Conservation (phyloP, 2,329 filamentous ascomycete species). For the Didymella keratinophila region DNA sequence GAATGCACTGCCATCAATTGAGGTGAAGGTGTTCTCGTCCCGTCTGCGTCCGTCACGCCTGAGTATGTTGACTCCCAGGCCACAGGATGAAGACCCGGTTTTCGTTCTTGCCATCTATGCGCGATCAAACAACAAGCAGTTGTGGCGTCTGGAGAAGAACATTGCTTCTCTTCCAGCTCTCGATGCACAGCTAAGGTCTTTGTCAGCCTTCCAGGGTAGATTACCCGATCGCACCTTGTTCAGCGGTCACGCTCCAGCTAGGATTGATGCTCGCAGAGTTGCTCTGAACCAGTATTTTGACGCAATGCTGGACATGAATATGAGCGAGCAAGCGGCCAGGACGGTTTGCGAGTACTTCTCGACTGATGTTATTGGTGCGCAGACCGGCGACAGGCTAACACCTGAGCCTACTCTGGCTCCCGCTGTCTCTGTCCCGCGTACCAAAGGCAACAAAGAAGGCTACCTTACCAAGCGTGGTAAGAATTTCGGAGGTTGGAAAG, state of each 20-base stretch:
- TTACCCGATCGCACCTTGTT: conserved; percentile 88
- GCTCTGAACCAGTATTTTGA: conserved; percentile 88
- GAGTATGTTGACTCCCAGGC: conserved; percentile 80
- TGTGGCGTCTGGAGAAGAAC: conserved; percentile 96
- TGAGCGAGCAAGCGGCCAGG: conserved; percentile 78
- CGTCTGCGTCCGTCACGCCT: conserved; percentile 91
- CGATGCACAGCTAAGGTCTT: conserved; percentile 80
- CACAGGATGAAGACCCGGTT: conserved; percentile 88
- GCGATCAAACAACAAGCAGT: conserved; percentile 75
- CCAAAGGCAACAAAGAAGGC: conserved; percentile 78
- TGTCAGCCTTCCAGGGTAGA: conserved; percentile 73
- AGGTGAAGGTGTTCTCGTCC: conserved; percentile 88
- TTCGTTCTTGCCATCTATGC: conserved; percentile 89
- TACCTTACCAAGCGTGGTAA: conserved; percentile 97
- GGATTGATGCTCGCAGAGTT: conserved; percentile 83
- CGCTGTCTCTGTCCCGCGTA: conserved; percentile 54
- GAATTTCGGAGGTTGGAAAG: conserved; percentile 99
- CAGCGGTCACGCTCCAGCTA: conserved; percentile 89
- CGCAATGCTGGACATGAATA: conserved; percentile 79
- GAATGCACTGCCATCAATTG: conserved; percentile 85
- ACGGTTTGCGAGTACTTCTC: conserved; percentile 89
- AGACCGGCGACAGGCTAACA: conserved; percentile 62
- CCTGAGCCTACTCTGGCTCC: conserved; percentile 60
- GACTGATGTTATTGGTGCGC: conserved; percentile 67
- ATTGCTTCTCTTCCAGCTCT: conserved; percentile 80